phyloP scores from a whole-genome alignment of 768 basidiomycete species.

The Hemileccinum rubropunctum region DNA sequence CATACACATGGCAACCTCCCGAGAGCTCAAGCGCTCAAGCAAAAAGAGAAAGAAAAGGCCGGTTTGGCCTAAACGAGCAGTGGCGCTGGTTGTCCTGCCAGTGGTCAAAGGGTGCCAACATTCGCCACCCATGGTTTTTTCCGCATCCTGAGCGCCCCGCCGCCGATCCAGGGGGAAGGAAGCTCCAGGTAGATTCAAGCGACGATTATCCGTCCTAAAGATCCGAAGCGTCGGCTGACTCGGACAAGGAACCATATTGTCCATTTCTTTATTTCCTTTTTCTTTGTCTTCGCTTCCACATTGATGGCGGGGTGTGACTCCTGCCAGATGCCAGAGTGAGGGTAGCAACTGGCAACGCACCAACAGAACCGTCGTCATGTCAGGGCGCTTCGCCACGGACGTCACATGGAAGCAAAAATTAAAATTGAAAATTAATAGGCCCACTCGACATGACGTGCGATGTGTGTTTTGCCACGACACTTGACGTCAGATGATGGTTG shows the following conservation, averaged over 20 bases:
- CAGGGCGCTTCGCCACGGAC: not conserved
- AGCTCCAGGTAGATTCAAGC: not conserved
- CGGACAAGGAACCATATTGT: not conserved
- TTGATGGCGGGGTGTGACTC: too few species aligned
- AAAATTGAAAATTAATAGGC: not conserved
- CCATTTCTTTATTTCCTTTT: conserved; percentile 1
- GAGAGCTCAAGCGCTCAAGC: too few species aligned
- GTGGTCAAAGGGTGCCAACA: too few species aligned
- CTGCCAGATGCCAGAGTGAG: not conserved
- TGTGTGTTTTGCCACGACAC: conserved; percentile 2
- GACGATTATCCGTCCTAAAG: not conserved
- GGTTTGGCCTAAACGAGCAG: too few species aligned
- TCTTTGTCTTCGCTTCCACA: not conserved
- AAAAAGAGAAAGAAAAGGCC: too few species aligned
- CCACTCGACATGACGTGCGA: conserved; percentile 3
- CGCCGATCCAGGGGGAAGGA: not conserved
- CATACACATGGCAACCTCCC: too few species aligned
- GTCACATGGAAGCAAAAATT: not conserved
- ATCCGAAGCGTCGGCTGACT: too few species aligned
- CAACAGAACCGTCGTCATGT: not conserved
- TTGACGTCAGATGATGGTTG: conserved; percentile 7
- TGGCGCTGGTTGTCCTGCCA: too few species aligned
- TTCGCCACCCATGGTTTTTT: too few species aligned
- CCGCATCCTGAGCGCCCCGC: too few species aligned
- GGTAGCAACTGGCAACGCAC: conserved; percentile 8